Evolutionary conservation across 176 grass and related monocot species (phyloP).

Genomic region (Carex littledalei): DNA sequence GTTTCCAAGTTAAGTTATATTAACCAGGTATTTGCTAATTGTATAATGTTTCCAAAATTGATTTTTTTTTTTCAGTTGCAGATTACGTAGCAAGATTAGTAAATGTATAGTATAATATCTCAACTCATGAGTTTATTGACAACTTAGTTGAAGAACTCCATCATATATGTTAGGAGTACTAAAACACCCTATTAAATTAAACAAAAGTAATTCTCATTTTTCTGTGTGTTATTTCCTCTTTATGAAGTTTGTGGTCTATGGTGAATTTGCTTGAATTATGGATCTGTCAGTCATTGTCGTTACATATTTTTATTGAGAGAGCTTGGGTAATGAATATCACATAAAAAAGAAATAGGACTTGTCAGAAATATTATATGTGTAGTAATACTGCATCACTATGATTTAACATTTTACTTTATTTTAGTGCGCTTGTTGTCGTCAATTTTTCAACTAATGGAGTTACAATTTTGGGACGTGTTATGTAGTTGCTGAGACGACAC

Average conservation of each 20-base stretch:
- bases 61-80: not conserved
- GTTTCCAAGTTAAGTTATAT: slow-evolving; percentile 98
- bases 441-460: not conserved
- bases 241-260: not conserved
- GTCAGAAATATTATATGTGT: not conserved
- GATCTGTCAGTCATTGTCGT: not conserved
- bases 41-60: not conserved
- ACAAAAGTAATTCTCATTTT: not conserved
- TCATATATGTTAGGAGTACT: not conserved
- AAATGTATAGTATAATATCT: not conserved
- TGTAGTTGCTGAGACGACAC: slow-evolving; percentile 78
- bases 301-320: not conserved
- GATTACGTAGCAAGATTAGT: not conserved
- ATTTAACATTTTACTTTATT: not conserved
- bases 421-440: not conserved
- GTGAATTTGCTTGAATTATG: not conserved
- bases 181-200: not conserved
- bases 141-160: not conserved
- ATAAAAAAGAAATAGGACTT: not conserved
- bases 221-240: not conserved
- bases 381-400: not conserved
- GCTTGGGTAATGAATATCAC: not conserved
- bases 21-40: slow-evolving; percentile 70
- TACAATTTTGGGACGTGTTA: slow-evolving; percentile 1
- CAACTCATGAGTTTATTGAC: not conserved